phyloP scores from a whole-genome alignment of 305 asterid genomes.

The Caryopteris hybrid region DNA sequence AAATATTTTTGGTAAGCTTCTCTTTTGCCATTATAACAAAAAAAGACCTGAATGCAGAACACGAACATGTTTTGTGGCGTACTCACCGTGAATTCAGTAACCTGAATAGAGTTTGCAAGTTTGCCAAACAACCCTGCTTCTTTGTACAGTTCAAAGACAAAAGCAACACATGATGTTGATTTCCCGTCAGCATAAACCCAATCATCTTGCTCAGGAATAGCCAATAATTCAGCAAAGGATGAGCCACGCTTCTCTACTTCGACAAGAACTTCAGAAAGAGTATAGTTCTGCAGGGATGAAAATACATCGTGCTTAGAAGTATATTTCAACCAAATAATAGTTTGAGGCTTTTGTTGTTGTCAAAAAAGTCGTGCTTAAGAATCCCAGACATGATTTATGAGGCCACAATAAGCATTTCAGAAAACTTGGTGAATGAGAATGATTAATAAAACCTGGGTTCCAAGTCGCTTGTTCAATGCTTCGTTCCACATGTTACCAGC shows the following conservation, averaged over 20 bases:
- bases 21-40: background rate
- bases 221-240: conserved; percentile 77
- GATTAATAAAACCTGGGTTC: conserved; percentile 64
- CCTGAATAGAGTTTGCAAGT: conserved; percentile 67
- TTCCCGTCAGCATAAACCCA: conserved; percentile 92
- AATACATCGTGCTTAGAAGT: background rate
- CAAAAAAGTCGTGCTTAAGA: background rate
- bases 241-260: conserved; percentile 95
- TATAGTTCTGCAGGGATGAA: conserved; percentile 50
- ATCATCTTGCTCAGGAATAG: conserved; percentile 82
- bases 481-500: conserved; percentile 92
- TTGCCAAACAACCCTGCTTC: conserved; percentile 83
- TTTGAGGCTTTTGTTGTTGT: background rate
- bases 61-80: background rate
- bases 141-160: conserved; percentile 85
- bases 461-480: conserved; percentile 93
- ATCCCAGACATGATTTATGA: background rate
- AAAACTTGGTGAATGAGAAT: background rate
- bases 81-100: conserved; percentile 95
- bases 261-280: conserved; percentile 73
- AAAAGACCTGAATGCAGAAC: background rate
- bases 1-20: background rate
- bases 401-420: background rate
- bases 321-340: background rate
- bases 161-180: conserved; percentile 91